Percentiles rank a stretch among this genome's conserved stretches.
phyloP scores from a whole-genome alignment of 2,329 filamentous ascomycete species.

The Cercospora canescens region DNA sequence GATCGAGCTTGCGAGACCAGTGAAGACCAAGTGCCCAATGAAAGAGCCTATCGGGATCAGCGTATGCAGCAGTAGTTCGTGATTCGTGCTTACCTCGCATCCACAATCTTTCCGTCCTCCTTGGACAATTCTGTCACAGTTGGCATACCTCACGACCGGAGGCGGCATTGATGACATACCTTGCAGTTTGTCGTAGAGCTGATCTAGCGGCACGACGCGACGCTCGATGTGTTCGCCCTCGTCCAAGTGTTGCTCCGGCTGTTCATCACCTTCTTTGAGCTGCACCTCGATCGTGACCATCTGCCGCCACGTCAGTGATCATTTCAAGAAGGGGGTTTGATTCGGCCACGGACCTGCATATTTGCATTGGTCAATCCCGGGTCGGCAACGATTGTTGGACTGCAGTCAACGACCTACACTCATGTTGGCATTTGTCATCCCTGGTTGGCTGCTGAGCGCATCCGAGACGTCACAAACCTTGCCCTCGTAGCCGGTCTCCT shows the following conservation, averaged over 20 bases:
- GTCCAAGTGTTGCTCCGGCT: constrained; percentile 60
- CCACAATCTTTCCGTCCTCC: constrained; percentile 54
- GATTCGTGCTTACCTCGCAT: constrained; percentile 41
- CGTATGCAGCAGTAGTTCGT: background rate
- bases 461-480: constrained; percentile 50
- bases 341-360: constrained; percentile 48
- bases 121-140: constrained; percentile 35
- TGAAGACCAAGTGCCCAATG: constrained; percentile 62
- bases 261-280: constrained; percentile 50
- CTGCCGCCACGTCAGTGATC: constrained; percentile 19
- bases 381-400: constrained; percentile 67
- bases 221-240: constrained; percentile 63
- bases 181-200: constrained; percentile 57
- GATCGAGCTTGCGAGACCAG: constrained; percentile 37
- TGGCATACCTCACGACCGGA: constrained; percentile 19
- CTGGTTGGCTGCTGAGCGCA: constrained; percentile 62
- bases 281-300: constrained; percentile 61
- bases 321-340: background rate
- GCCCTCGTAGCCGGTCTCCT: constrained; percentile 65
- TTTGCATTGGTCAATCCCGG: constrained; percentile 62
- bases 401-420: constrained; percentile 49
- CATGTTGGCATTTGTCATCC: constrained; percentile 40
- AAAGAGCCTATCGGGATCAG: constrained; percentile 50
- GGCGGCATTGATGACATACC: constrained; percentile 31
- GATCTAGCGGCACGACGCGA: constrained; percentile 58